These are phyloP conservation scores for Biscutella laevigata DNA, from an alignment of 441 rosid species.

Conservation along the genomic window DNA sequence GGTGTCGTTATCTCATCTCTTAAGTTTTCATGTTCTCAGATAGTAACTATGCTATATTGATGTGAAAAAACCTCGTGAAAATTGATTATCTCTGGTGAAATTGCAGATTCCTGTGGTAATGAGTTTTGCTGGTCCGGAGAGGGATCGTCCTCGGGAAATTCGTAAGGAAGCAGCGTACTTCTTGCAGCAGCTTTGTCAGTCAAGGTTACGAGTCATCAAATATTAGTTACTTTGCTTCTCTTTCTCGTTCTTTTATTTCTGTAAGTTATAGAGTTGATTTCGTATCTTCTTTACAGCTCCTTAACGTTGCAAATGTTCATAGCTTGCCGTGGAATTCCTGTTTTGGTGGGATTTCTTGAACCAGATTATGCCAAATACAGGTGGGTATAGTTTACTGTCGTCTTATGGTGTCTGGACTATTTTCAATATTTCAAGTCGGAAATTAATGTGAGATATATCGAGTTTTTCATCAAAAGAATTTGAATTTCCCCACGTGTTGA, in stretches of 20 bases:
- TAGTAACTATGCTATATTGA: not conserved
- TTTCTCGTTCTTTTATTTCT: not conserved
- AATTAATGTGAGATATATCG: not conserved
- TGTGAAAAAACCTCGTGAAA: not conserved
- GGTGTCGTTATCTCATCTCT: not conserved
- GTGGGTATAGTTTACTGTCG: slow-evolving; percentile 28
- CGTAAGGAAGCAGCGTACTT: slow-evolving; percentile 93
- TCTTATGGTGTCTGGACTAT: not conserved
- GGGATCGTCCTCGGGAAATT: slow-evolving; percentile 65
- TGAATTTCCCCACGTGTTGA: not conserved
- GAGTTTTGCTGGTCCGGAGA: slow-evolving; percentile 65
- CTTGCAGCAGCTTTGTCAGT: slow-evolving; percentile 94
- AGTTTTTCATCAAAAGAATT: not conserved
- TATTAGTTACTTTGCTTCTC: slow-evolving; percentile 7
- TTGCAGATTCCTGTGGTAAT: slow-evolving; percentile 82
- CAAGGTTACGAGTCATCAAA: slow-evolving; percentile 49
- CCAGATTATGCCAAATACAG: slow-evolving; percentile 94
- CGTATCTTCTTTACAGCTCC: slow-evolving; percentile 45
- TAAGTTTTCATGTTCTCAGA: not conserved
- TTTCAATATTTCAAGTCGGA: not conserved
- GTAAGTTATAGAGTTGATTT: slow-evolving; percentile 23
- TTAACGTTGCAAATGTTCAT: slow-evolving; percentile 97
- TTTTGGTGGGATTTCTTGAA: slow-evolving; percentile 90
- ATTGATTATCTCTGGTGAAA: slow-evolving; percentile 23
- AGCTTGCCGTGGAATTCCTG: slow-evolving; percentile 90